Evolutionary conservation across 148 eudicot species (phyloP).

Genomic region (Amaranthus cruentus): DNA sequence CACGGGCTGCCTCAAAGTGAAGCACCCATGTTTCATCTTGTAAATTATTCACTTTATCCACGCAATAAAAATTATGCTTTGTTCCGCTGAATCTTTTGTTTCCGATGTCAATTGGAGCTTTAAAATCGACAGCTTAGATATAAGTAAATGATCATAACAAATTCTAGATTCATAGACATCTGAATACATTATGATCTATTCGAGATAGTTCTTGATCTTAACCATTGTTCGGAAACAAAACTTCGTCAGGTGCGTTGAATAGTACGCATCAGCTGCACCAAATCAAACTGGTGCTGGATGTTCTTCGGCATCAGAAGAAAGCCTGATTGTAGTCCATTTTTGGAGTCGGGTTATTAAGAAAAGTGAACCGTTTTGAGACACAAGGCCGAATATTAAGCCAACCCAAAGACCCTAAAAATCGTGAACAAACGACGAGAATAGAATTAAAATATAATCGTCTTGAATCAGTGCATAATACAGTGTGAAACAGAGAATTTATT

Average conservation of each 20-base stretch:
- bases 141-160: too few relatives aligned
- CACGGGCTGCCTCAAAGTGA: conserved; percentile 8
- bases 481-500: neutral
- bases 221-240: too few relatives aligned
- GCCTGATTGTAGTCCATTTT: conserved; percentile 16
- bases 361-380: conserved; percentile 12
- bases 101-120: too few relatives aligned
- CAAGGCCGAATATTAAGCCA: conserved; percentile 29
- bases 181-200: too few relatives aligned
- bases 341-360: conserved; percentile 16
- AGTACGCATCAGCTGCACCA: too few relatives aligned
- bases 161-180: too few relatives aligned
- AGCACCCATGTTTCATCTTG: conserved; percentile 16
- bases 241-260: too few relatives aligned
- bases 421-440: neutral
- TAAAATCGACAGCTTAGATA: too few relatives aligned
- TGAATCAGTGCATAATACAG: neutral
- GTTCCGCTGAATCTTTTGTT: too few relatives aligned
- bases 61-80: neutral
- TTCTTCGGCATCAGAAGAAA: neutral
- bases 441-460: neutral
- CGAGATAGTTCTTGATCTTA: too few relatives aligned
- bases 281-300: neutral
- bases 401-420: conserved; percentile 28
- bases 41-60: conserved; percentile 20